These are phyloP conservation scores for Cryptococcus sp. DNA, from an alignment of 1,284 basidiomycete genomes.

Conservation along the genomic window DNA sequence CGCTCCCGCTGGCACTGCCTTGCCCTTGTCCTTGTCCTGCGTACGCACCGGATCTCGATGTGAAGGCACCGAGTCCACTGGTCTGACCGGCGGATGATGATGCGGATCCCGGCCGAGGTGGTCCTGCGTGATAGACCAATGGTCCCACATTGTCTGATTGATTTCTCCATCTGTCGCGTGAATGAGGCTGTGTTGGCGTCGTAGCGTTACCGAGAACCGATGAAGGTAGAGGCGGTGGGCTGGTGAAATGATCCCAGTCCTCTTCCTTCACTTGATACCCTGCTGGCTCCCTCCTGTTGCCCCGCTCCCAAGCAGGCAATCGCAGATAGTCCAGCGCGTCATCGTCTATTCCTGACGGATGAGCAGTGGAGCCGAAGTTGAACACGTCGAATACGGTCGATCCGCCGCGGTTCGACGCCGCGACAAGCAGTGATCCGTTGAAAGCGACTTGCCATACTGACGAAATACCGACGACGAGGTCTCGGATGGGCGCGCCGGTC, in stretches of 20 bases:
- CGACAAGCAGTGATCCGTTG: slow-evolving; percentile 87
- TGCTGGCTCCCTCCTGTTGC: slow-evolving; percentile 31
- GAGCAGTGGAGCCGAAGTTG: slow-evolving; percentile 39
- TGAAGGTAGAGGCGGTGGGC: background rate
- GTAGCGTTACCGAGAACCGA: too few relatives aligned
- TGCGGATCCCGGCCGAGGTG: too few relatives aligned
- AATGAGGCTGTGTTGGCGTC: too few relatives aligned
- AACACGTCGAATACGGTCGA: slow-evolving; percentile 60
- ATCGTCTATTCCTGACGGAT: slow-evolving; percentile 41
- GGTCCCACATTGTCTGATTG: too few relatives aligned
- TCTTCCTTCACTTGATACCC: slow-evolving; percentile 31
- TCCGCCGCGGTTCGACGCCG: slow-evolving; percentile 80
- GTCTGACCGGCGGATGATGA: too few relatives aligned
- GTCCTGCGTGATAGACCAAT: too few relatives aligned
- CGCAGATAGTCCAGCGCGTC: slow-evolving; percentile 38
- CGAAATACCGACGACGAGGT: slow-evolving; percentile 81
- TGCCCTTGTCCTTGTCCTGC: background rate
- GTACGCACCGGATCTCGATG: too few relatives aligned
- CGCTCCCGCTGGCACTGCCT: slow-evolving; percentile 15
- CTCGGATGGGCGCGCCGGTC: slow-evolving; percentile 78
- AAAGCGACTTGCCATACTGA: slow-evolving; percentile 96
- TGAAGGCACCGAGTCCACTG: too few relatives aligned
- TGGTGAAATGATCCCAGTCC: background rate
- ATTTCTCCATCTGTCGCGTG: too few relatives aligned
- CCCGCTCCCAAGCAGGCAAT: slow-evolving; percentile 43